Percentiles rank a stretch among this genome's conserved stretches.
Conservation (phyloP, 345 rosid species). For the Noccaea caerulescens region DNA sequence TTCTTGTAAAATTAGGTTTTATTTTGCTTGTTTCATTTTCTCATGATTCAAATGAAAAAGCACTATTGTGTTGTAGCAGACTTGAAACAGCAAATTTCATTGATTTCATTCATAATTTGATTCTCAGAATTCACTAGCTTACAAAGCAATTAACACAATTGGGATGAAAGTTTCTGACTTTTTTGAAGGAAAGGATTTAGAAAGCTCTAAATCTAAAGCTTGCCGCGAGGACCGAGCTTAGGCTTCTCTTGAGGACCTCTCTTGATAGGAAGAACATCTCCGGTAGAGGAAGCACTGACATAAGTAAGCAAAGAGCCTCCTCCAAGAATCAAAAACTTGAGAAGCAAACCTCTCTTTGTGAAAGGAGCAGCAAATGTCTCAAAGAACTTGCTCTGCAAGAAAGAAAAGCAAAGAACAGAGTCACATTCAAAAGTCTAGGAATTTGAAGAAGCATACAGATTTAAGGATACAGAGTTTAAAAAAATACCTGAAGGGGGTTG, state of each 20-base stretch:
- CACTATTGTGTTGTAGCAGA: slow-evolving; percentile 35
- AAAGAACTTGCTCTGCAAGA: slow-evolving; percentile 95
- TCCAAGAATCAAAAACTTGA: slow-evolving; percentile 88
- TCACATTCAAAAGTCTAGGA: not conserved
- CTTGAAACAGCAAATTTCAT: slow-evolving; percentile 29
- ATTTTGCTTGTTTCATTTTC: slow-evolving; percentile 13
- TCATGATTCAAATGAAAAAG: slow-evolving; percentile 17
- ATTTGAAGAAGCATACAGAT: not conserved
- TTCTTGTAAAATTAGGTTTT: slow-evolving; percentile 36
- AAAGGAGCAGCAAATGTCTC: slow-evolving; percentile 93
- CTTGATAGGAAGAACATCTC: slow-evolving; percentile 83
- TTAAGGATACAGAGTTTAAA: not conserved
- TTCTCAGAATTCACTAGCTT: slow-evolving; percentile 25
- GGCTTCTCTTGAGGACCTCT: slow-evolving; percentile 95
- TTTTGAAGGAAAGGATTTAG: slow-evolving; percentile 11
- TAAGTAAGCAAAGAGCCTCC: slow-evolving; percentile 80
- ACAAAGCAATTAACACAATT: slow-evolving; percentile 24
- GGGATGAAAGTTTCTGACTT: slow-evolving; percentile 25
- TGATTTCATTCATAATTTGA: slow-evolving; percentile 24
- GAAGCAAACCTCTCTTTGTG: slow-evolving; percentile 92
- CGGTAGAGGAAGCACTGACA: slow-evolving; percentile 67
- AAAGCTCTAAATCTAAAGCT: slow-evolving; percentile 54
- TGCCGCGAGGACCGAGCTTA: slow-evolving; percentile 90
- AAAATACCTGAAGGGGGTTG: slow-evolving; percentile 82
- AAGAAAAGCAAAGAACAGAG: slow-evolving; percentile 35